phyloP scores from a whole-genome alignment of 2,329 filamentous ascomycete species.

The Hortaea werneckii region DNA sequence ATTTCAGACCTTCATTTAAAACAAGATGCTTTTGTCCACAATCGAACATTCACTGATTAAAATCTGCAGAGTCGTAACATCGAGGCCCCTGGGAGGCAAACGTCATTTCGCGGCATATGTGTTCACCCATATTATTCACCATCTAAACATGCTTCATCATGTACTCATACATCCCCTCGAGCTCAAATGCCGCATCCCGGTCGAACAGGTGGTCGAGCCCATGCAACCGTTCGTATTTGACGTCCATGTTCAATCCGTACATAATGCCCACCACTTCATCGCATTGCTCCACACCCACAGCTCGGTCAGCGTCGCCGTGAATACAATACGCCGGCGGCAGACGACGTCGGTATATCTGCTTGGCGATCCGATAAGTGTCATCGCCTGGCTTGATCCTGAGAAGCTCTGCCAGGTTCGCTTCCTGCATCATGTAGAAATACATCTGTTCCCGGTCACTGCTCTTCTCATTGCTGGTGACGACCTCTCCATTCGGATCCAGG shows the following conservation, averaged over 20 bases:
- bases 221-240: slow-evolving; percentile 17
- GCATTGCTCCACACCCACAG: slow-evolving; percentile 20
- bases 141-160: slow-evolving; percentile 17
- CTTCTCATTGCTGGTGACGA: slow-evolving; percentile 14
- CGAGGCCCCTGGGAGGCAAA: background rate
- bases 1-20: too few relatives aligned
- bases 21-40: too few relatives aligned
- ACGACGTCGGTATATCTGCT: slow-evolving; percentile 14
- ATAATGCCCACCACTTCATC: slow-evolving; percentile 23
- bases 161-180: slow-evolving; percentile 20
- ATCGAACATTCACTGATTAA: too few relatives aligned
- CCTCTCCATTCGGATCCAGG: slow-evolving; percentile 13
- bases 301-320: slow-evolving; percentile 19
- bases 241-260: slow-evolving; percentile 15
- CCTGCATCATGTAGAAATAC: slow-evolving; percentile 21
- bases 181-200: slow-evolving; percentile 11
- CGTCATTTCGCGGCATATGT: background rate
- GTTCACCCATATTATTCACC: background rate
- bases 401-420: slow-evolving; percentile 18
- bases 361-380: slow-evolving; percentile 17
- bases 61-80: too few relatives aligned
- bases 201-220: slow-evolving; percentile 21
- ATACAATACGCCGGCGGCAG: slow-evolving; percentile 20
- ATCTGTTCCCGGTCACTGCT: slow-evolving; percentile 11
- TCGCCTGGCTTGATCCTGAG: slow-evolving; percentile 12